These are phyloP conservation scores for Talaromyces sp. DNA, from an alignment of 2,329 filamentous ascomycete species.

Conservation along the genomic window DNA sequence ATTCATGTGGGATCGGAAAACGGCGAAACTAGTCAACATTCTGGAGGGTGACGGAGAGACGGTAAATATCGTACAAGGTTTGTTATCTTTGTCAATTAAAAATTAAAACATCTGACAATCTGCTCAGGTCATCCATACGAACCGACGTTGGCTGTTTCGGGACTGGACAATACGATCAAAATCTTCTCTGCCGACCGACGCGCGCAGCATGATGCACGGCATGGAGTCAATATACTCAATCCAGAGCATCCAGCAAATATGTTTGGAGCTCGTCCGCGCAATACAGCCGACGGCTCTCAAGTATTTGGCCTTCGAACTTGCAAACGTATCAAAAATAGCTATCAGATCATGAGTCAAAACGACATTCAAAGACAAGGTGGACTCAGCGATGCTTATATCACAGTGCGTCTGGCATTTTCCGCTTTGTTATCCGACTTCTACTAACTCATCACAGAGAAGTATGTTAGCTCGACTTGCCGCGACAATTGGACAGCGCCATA, in stretches of 20 bases:
- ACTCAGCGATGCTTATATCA: conserved; percentile 58
- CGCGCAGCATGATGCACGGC: conserved; percentile 57
- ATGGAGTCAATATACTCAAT: conserved; percentile 58
- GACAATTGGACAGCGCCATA: conserved; percentile 41
- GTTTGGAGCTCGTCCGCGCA: conserved; percentile 26
- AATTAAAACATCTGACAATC: background rate
- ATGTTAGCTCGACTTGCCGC: conserved; percentile 49
- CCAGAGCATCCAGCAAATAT: conserved; percentile 42
- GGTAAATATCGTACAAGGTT: conserved; percentile 67
- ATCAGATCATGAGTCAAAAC: conserved; percentile 63
- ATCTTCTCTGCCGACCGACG: conserved; percentile 63
- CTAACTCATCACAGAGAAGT: conserved; percentile 40
- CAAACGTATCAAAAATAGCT: conserved; percentile 59
- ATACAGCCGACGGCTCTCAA: conserved; percentile 25
- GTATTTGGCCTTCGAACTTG: conserved; percentile 53
- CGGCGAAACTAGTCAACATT: conserved; percentile 61
- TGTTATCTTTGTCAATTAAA: conserved; percentile 15
- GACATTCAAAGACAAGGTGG: conserved; percentile 60
- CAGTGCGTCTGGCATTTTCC: conserved; percentile 42
- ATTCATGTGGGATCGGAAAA: conserved; percentile 68
- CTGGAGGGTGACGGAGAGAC: conserved; percentile 66
- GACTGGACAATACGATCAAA: conserved; percentile 68
- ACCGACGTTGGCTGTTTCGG: conserved; percentile 63
- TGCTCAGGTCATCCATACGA: conserved; percentile 62
- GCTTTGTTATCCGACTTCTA: conserved; percentile 14